These are phyloP conservation scores for Calycina herbarum DNA, from an alignment of 2,329 filamentous ascomycete species.

Conservation along the genomic window DNA sequence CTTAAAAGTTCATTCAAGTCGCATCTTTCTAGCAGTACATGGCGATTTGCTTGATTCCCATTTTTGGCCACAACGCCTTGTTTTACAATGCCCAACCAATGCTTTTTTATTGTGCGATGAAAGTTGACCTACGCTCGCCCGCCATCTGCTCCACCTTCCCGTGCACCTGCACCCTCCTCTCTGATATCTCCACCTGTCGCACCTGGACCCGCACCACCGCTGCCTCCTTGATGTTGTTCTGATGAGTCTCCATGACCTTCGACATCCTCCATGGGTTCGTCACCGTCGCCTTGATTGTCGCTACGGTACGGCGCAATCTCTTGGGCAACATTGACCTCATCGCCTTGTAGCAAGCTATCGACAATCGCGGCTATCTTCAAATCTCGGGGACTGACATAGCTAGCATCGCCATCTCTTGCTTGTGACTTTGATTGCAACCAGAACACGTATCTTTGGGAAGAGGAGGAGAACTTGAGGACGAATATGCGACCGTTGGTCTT, in stretches of 20 bases:
- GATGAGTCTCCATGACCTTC: slow-evolving; percentile 62
- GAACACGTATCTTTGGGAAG: slow-evolving; percentile 87
- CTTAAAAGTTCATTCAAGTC: slow-evolving; percentile 33
- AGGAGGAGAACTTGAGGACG: slow-evolving; percentile 89
- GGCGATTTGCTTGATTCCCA: slow-evolving; percentile 26
- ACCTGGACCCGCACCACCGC: slow-evolving; percentile 79
- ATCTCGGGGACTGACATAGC: slow-evolving; percentile 83
- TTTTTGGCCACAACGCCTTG: slow-evolving; percentile 34
- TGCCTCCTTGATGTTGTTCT: slow-evolving; percentile 60
- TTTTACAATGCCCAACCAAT: slow-evolving; percentile 33
- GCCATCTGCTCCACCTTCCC: slow-evolving; percentile 93
- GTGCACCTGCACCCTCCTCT: slow-evolving; percentile 82
- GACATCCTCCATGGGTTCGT: slow-evolving; percentile 78
- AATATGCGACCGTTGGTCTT: slow-evolving; percentile 88
- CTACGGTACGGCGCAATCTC: slow-evolving; percentile 67
- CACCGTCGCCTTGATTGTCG: slow-evolving; percentile 60
- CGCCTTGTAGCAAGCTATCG: slow-evolving; percentile 79
- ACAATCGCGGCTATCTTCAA: slow-evolving; percentile 86
- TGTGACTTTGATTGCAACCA: slow-evolving; percentile 95
- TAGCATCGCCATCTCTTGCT: slow-evolving; percentile 63
- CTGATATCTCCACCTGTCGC: slow-evolving; percentile 90
- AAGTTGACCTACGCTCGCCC: slow-evolving; percentile 94
- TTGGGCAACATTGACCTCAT: slow-evolving; percentile 75
- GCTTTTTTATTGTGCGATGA: slow-evolving; percentile 26
- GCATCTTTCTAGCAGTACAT: slow-evolving; percentile 39